Evolutionary conservation across 179 eudicot species (phyloP).

Genomic region (Camellia oleifera): DNA sequence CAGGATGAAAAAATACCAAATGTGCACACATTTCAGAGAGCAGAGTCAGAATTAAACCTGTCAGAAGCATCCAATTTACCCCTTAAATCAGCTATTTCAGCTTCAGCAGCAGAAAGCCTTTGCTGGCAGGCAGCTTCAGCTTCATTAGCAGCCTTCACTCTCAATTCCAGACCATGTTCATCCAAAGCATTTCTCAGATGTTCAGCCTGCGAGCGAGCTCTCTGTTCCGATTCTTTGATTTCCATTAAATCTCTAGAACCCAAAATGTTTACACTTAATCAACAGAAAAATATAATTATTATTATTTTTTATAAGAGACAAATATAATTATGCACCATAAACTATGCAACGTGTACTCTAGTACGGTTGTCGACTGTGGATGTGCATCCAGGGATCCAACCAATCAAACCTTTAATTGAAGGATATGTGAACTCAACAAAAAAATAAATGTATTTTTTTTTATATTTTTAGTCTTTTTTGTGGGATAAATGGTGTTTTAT

Average conservation of each 20-base stretch:
- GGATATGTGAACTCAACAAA: no score
- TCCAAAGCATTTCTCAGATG: slow-evolving; percentile 61
- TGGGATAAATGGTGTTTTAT: no score
- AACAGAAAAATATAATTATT: not conserved
- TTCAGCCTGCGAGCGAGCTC: slow-evolving; percentile 70
- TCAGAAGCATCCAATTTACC: slow-evolving; percentile 74
- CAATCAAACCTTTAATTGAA: no score
- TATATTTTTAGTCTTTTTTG: no score
- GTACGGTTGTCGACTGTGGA: no score
- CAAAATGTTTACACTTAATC: slow-evolving; percentile 8
- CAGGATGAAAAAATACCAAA: not conserved
- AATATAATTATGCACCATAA: not conserved
- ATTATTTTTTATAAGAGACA: not conserved
- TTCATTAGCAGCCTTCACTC: slow-evolving; percentile 94
- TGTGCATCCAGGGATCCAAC: no score
- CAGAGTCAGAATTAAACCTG: slow-evolving; percentile 48
- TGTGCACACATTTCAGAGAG: not conserved
- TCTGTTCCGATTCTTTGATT: slow-evolving; percentile 80
- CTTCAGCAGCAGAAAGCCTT: slow-evolving; percentile 81
- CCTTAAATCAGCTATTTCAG: slow-evolving; percentile 84
- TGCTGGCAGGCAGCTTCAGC: slow-evolving; percentile 88
- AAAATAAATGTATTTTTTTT: no score
- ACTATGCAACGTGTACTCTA: no score
- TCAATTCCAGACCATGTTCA: slow-evolving; percentile 83
- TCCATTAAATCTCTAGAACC: slow-evolving; percentile 56